These are phyloP conservation scores for Ogataea parapolymorpha DNA, from an alignment of 805 yeast genomes.

Conservation along the genomic window DNA sequence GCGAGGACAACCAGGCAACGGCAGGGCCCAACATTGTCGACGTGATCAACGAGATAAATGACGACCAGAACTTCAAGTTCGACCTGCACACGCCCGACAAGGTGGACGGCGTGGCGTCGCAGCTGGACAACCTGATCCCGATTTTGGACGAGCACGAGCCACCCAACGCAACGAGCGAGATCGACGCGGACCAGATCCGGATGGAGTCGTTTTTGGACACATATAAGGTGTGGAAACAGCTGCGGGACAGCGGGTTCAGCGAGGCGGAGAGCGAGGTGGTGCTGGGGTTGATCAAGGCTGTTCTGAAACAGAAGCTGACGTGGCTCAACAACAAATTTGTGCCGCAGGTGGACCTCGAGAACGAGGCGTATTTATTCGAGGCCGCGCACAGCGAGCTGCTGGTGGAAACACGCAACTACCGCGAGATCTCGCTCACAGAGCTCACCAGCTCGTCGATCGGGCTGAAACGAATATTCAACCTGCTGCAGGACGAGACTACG, in stretches of 20 bases:
- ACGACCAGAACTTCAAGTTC: conserved; percentile 21
- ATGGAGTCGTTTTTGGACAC: conserved; percentile 54
- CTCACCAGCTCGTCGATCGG: conserved; percentile 63
- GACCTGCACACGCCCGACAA: conserved; percentile 10
- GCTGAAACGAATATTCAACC: conserved; percentile 67
- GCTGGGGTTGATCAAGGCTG: conserved; percentile 41
- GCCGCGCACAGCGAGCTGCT: conserved; percentile 87
- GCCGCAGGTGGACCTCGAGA: conserved; percentile 69
- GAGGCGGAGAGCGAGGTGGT: conserved; percentile 58
- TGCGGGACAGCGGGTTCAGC: conserved; percentile 56
- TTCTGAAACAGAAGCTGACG: conserved; percentile 38
- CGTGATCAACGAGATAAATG: conserved; percentile 28
- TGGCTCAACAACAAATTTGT: conserved; percentile 47
- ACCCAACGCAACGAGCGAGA: neutral
- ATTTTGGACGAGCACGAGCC: conserved; percentile 5
- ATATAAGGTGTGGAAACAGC: conserved; percentile 52
- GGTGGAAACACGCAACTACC: conserved; percentile 68
- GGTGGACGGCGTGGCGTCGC: conserved; percentile 12
- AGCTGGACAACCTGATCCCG: conserved; percentile 12
- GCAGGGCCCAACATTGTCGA: conserved; percentile 28
- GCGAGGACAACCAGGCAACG: conserved; percentile 11
- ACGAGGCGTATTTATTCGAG: conserved; percentile 83
- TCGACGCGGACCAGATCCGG: conserved; percentile 19
- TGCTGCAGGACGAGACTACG: conserved; percentile 74
- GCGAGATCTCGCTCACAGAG: conserved; percentile 68